Conservation (phyloP, 2,329 filamentous ascomycete genomes). For the Exophiala mesophila region DNA sequence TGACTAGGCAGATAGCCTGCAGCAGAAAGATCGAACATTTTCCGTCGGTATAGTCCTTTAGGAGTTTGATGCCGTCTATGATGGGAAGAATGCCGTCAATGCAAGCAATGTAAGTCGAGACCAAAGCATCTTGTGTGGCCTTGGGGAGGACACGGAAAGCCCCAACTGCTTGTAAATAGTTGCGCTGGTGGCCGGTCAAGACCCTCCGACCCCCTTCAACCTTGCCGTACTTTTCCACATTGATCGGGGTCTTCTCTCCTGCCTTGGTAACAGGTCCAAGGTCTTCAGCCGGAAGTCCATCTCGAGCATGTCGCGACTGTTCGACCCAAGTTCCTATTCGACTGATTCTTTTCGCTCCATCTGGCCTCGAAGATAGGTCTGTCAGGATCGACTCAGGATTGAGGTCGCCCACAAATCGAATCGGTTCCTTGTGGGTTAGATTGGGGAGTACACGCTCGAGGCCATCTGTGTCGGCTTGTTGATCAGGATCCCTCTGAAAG, state of each 20-base stretch:
- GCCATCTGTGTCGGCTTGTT: slow-evolving; percentile 24
- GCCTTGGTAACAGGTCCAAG: slow-evolving; percentile 14
- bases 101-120: slow-evolving; percentile 35
- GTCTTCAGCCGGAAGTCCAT: slow-evolving; percentile 14
- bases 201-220: slow-evolving; percentile 24
- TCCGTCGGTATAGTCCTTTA: slow-evolving; percentile 27
- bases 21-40: slow-evolving; percentile 34
- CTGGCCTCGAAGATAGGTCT: slow-evolving; percentile 19
- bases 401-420: slow-evolving; percentile 37
- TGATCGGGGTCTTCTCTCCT: slow-evolving; percentile 24
- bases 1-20: slow-evolving; percentile 37
- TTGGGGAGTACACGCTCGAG: slow-evolving; percentile 24
- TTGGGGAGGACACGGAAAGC: slow-evolving; percentile 30
- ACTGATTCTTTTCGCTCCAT: slow-evolving; percentile 21
- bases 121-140: slow-evolving; percentile 31
- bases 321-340: slow-evolving; percentile 27
- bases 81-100: slow-evolving; percentile 38
- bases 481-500: slow-evolving; percentile 24
- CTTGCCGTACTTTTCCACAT: slow-evolving; percentile 26
- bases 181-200: slow-evolving; percentile 26
- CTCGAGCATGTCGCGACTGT: slow-evolving; percentile 16
- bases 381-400: slow-evolving; percentile 39
- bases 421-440: slow-evolving; percentile 25
- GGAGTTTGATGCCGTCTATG: slow-evolving; percentile 30
- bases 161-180: slow-evolving; percentile 26